Conservation (phyloP, 768 basidiomycete species). For the Boletus rex-veris region DNA sequence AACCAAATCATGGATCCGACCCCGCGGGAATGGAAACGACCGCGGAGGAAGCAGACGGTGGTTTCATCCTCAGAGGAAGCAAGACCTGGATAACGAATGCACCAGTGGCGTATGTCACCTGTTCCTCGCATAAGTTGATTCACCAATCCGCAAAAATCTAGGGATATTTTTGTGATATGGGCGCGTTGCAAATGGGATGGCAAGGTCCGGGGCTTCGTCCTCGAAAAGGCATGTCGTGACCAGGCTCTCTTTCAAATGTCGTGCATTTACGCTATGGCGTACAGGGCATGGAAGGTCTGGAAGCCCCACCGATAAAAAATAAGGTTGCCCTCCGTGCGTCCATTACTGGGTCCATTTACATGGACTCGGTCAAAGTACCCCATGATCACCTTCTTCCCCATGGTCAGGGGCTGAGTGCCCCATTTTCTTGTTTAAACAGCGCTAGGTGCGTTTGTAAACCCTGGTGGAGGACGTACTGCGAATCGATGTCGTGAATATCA, state of each 20-base stretch:
- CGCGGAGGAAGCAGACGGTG: conserved; percentile 80
- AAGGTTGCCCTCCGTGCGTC: conserved; percentile 89
- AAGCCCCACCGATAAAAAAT: conserved; percentile 86
- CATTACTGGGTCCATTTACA: conserved; percentile 81
- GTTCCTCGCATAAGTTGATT: conserved; percentile 4
- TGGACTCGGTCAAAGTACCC: conserved; percentile 83
- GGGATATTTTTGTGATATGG: conserved; percentile 92
- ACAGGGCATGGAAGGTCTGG: conserved; percentile 80
- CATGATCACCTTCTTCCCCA: conserved; percentile 75
- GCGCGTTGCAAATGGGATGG: conserved; percentile 93
- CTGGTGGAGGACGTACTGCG: not conserved
- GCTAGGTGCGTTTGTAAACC: conserved; percentile 49
- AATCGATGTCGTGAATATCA: conserved; percentile 18
- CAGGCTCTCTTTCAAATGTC: not conserved
- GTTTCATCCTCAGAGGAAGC: conserved; percentile 82
- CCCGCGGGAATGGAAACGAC: conserved; percentile 97
- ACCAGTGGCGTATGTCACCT: conserved; percentile 69
- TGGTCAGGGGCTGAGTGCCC: conserved; percentile 71
- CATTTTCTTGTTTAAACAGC: conserved; percentile 91
- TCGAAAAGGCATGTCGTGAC: conserved; percentile 67
- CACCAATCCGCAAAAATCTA: conserved; percentile 27
- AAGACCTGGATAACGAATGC: conserved; percentile 99
- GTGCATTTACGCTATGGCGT: not conserved
- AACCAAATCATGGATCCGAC: conserved; percentile 96
- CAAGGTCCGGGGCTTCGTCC: conserved; percentile 83